Percentiles rank a stretch among this genome's conserved stretches.
phyloP scores from a whole-genome alignment of 306 rosid genomes.

The Vigna radiata region DNA sequence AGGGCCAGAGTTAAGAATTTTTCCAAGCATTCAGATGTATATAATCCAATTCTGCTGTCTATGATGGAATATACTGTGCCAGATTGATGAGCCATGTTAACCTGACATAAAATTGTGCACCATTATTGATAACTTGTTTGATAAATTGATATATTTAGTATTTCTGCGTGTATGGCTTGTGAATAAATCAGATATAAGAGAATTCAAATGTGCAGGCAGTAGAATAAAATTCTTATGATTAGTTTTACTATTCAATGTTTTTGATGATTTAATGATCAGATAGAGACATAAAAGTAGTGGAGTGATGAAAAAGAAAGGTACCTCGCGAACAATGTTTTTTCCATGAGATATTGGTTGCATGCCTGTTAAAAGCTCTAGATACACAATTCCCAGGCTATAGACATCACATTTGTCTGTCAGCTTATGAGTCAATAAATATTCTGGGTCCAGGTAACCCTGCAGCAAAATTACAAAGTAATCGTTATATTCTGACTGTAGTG shows the following conservation, averaged over 20 bases:
- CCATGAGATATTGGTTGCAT: conserved; percentile 79
- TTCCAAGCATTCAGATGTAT: conserved; percentile 61
- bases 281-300: background rate
- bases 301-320: conserved; percentile 30
- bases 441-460: conserved; percentile 89
- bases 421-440: conserved; percentile 73
- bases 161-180: background rate
- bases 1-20: conserved; percentile 65
- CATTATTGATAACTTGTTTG: background rate
- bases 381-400: conserved; percentile 81
- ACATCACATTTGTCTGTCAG: conserved; percentile 85
- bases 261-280: background rate
- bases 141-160: too few species aligned
- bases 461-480: conserved; percentile 20
- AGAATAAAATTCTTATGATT: background rate
- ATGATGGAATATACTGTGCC: conserved; percentile 59
- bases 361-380: conserved; percentile 72
- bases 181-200: background rate
- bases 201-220: background rate
- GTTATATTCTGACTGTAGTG: background rate
- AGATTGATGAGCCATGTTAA: conserved; percentile 57
- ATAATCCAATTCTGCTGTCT: conserved; percentile 65
- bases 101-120: conserved; percentile 51
- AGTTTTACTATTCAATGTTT: conserved; percentile 22
- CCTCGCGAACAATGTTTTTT: conserved; percentile 86